These are phyloP conservation scores for Microthyrium microscopicum DNA, from an alignment of 2,329 filamentous ascomycete genomes.

Conservation along the genomic window DNA sequence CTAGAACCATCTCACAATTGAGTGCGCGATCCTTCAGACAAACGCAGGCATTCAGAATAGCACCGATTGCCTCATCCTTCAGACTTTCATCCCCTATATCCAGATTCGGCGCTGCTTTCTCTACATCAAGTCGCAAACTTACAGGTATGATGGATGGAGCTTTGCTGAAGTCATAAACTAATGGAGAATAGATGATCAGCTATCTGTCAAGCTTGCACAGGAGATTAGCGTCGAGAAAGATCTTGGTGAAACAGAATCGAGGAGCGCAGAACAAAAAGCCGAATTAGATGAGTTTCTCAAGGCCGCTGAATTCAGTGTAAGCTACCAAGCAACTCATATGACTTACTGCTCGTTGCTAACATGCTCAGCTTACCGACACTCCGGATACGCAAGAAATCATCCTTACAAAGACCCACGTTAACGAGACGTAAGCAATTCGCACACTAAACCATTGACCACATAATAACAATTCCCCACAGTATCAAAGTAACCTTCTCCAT, in stretches of 20 bases:
- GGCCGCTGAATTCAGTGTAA: constrained; percentile 65
- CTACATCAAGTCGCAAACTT: constrained; percentile 17
- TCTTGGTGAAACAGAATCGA: not conserved
- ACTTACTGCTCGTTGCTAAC: constrained; percentile 5
- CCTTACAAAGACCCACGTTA: constrained; percentile 64
- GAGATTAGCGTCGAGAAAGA: no score
- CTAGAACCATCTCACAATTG: constrained; percentile 25
- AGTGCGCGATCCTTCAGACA: constrained; percentile 12
- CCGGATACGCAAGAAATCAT: constrained; percentile 77
- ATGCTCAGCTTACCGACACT: constrained; percentile 46
- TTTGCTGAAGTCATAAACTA: no score
- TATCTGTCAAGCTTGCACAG: no score
- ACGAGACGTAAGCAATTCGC: constrained; percentile 55
- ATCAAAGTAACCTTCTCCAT: constrained; percentile 75
- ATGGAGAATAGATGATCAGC: no score
- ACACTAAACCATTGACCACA: not conserved
- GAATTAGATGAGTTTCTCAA: constrained; percentile 79
- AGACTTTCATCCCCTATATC: constrained; percentile 1
- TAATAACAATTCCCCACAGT: constrained; percentile 20
- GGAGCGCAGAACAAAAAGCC: constrained; percentile 48
- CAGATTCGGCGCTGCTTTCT: constrained; percentile 21
- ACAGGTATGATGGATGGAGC: no score
- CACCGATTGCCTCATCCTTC: not conserved
- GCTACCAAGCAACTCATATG: constrained; percentile 2
- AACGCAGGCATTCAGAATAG: not conserved